Evolutionary conservation across 129 eudicot genomes (phyloP).

Genomic region (Rutidosis leptorrhynchoides): DNA sequence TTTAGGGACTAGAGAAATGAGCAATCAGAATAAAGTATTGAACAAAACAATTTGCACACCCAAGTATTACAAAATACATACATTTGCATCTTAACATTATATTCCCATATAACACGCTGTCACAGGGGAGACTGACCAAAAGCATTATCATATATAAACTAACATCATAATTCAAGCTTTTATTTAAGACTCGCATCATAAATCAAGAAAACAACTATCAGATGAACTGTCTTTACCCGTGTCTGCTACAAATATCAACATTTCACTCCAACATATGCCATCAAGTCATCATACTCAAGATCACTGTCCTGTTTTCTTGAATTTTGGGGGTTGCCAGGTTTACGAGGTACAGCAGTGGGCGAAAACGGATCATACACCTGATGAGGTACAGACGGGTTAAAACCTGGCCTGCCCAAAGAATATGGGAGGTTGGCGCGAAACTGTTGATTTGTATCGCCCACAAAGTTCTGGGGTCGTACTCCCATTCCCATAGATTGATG

Average conservation of each 20-base stretch:
- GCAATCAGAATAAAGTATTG: neutral
- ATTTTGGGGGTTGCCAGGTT: slow-evolving; percentile 40
- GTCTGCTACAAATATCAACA: slow-evolving; percentile 19
- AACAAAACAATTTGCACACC: neutral
- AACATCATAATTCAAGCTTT: no score
- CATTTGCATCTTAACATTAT: neutral
- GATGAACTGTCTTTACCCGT: slow-evolving; percentile 5
- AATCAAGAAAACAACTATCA: slow-evolving; percentile 5
- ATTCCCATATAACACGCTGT: no score
- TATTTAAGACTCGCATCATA: no score
- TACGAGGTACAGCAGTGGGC: slow-evolving; percentile 57
- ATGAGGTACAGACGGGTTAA: slow-evolving; percentile 37
- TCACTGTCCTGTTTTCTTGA: slow-evolving; percentile 61
- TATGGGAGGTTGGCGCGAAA: slow-evolving; percentile 34
- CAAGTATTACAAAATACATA: neutral
- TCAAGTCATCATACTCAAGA: slow-evolving; percentile 91
- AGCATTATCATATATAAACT: no score
- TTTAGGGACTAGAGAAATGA: neutral
- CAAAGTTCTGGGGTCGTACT: slow-evolving; percentile 36
- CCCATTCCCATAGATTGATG: slow-evolving; percentile 35
- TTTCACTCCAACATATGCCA: slow-evolving; percentile 93
- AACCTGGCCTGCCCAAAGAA: slow-evolving; percentile 35
- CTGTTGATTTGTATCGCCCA: slow-evolving; percentile 44
- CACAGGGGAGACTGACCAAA: no score
- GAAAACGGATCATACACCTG: slow-evolving; percentile 89